phyloP scores from a whole-genome alignment of 106 monocot genomes.

The Xerophyta viscosa region DNA sequence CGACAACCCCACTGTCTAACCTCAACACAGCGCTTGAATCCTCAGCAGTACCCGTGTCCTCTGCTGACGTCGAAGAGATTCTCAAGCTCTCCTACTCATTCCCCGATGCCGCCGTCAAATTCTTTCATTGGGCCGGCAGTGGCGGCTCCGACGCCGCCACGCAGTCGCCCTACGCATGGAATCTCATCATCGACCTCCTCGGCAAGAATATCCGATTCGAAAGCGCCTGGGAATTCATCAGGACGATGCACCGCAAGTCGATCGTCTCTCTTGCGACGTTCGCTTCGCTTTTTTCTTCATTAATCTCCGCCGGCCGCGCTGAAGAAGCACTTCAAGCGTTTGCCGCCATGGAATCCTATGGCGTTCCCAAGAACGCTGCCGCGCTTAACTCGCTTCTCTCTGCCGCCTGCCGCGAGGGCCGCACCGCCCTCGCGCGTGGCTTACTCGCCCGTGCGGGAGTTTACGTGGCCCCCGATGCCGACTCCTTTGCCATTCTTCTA shows the following conservation, averaged over 20 bases:
- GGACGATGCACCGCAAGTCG: constrained; percentile 30
- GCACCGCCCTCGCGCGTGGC: constrained; percentile 15
- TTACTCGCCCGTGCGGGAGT: constrained; percentile 6
- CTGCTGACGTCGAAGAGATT: constrained; percentile 52
- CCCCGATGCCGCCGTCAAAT: constrained; percentile 41
- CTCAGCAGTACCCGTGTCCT: constrained; percentile 15
- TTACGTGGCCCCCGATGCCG: constrained; percentile 36
- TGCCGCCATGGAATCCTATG: constrained; percentile 27
- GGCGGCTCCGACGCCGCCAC: constrained; percentile 7
- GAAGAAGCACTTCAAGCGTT: constrained; percentile 41
- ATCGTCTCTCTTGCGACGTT: constrained; percentile 77
- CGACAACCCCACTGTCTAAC: constrained; percentile 13
- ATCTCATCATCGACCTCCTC: constrained; percentile 85
- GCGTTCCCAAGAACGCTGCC: constrained; percentile 34
- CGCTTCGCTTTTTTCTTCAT: constrained; percentile 71
- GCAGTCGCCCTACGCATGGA: constrained; percentile 76
- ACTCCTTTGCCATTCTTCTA: constrained; percentile 71
- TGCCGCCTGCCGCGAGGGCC: constrained; percentile 49
- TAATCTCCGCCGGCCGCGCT: constrained; percentile 27
- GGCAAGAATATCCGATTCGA: constrained; percentile 70
- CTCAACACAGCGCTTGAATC: constrained; percentile 18
- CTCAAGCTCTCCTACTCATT: constrained; percentile 73
- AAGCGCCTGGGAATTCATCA: constrained; percentile 62
- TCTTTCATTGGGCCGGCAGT: constrained; percentile 64
- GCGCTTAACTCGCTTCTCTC: constrained; percentile 73